These are phyloP conservation scores for Blepharisma japonicum DNA, from an alignment of 73 alveolate species.

Conservation along the genomic window DNA sequence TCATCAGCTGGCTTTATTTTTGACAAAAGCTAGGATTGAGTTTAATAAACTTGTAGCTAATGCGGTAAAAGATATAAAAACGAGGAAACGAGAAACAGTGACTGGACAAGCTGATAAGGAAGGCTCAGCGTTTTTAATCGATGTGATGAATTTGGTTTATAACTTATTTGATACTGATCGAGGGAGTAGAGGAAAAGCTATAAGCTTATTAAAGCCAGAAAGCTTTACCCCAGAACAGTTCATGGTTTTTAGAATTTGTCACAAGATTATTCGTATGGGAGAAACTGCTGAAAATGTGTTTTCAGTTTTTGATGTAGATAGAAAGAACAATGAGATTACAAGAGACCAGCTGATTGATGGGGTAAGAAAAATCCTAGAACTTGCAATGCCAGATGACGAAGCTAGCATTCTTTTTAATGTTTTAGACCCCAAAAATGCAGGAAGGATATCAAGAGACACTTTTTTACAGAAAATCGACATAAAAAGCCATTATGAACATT, in stretches of 20 bases:
- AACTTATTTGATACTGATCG: background rate
- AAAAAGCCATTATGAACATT: background rate
- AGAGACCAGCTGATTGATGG: too few relatives aligned
- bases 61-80: background rate
- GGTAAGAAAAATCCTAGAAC: conserved; percentile 1
- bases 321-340: background rate
- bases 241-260: background rate
- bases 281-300: background rate
- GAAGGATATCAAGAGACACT: background rate
- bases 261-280: background rate
- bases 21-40: conserved; percentile 13
- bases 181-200: background rate
- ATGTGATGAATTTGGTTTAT: background rate
- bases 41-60: background rate
- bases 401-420: background rate
- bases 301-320: background rate
- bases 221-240: background rate
- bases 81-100: background rate
- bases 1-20: background rate
- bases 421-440: background rate
- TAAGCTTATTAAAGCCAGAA: background rate
- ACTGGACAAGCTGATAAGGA: background rate
- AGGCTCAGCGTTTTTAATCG: background rate
- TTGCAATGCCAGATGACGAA: background rate
- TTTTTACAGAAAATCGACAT: background rate